Evolutionary conservation across 2,329 filamentous ascomycete genomes (phyloP).

Genomic region (Paraconiothyrium sp.): DNA sequence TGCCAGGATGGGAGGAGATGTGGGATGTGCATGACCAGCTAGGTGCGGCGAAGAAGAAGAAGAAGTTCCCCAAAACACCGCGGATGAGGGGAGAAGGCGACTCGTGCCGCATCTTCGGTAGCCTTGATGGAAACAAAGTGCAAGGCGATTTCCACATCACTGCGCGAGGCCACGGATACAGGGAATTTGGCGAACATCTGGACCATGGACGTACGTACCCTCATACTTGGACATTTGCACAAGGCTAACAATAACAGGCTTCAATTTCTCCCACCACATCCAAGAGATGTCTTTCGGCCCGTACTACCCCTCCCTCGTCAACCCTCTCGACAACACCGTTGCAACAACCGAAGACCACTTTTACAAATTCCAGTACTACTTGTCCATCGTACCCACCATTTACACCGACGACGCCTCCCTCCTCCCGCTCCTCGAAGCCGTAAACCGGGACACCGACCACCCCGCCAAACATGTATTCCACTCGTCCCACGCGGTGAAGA

Average conservation of each 20-base stretch:
- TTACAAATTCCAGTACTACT: conserved; percentile 97
- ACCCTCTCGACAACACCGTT: conserved; percentile 92
- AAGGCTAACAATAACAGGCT: conserved; percentile 63
- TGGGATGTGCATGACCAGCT: conserved; percentile 94
- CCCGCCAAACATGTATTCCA: conserved; percentile 48
- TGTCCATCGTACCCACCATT: conserved; percentile 92
- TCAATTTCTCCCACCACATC: conserved; percentile 98
- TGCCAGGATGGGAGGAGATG: conserved; percentile 66
- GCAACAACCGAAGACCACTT: conserved; percentile 79
- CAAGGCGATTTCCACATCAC: conserved; percentile 99
- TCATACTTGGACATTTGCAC: not conserved
- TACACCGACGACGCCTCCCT: conserved; percentile 68
- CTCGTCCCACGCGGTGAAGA: conserved; percentile 72
- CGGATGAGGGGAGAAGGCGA: conserved; percentile 68
- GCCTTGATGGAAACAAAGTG: conserved; percentile 91
- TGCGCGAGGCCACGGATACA: conserved; percentile 93
- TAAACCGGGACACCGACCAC: conserved; percentile 47
- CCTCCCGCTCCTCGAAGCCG: conserved; percentile 58
- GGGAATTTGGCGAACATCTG: conserved; percentile 79
- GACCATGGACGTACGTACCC: conserved; percentile 76
- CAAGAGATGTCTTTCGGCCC: conserved; percentile 95
- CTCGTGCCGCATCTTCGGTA: conserved; percentile 89
- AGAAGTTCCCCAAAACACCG: conserved; percentile 78
- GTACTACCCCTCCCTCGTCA: conserved; percentile 93
- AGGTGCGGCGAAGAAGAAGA: conserved; percentile 72